Evolutionary conservation across 1,139 yeast species (phyloP), one percentile per base, ranked within the genome.

Genomic region (Taiozyma sp.): DNA sequence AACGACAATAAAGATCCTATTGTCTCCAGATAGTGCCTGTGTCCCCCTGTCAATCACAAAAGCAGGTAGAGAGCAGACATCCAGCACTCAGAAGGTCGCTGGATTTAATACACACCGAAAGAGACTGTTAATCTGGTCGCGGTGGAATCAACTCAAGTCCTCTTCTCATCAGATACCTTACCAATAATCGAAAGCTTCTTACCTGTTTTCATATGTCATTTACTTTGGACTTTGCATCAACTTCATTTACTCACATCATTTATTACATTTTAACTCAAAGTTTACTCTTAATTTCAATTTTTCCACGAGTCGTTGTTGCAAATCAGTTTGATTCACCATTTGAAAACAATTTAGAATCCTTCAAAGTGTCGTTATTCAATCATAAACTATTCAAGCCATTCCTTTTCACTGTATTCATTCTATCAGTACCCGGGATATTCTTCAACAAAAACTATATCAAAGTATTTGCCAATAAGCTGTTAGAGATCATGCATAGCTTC

Each of bases 341-440:
- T 16, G 41, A 38, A 38, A 16, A 7, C 24, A 38, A 38, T 38
- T 19, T 38, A 38, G 41, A 38, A 38, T 38, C 41, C 13, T 7
- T 40, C 43, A 40, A 40, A 40, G 43, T 40, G 43, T 40, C 43
- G 43, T 40, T 24, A 10, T 9, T 40, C 24, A 40, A 40, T 40
- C 29, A 23, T 13, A 40, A 40, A 24, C 13, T 40, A 22, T 24
- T 40, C 22, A 40, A 40, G 14, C 43, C 43, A 14, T 23, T 40
- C 16, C 10, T 40, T 12, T 30, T 56, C 46, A 54, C 61, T 1
- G 45, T 57, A 46, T n/a, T 55, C 23, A 53, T 56, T 7, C 30
- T 57, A 27, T 52, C 55, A 14, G 40, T 57, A 30, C 60, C 62
- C 9, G 47, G 56, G 2, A 49, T 52, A 28, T 23, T 57, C 32